Evolutionary conservation across 2,329 filamentous ascomycete genomes (phyloP).

Genomic region (Pyricularia pennisetigena): DNA sequence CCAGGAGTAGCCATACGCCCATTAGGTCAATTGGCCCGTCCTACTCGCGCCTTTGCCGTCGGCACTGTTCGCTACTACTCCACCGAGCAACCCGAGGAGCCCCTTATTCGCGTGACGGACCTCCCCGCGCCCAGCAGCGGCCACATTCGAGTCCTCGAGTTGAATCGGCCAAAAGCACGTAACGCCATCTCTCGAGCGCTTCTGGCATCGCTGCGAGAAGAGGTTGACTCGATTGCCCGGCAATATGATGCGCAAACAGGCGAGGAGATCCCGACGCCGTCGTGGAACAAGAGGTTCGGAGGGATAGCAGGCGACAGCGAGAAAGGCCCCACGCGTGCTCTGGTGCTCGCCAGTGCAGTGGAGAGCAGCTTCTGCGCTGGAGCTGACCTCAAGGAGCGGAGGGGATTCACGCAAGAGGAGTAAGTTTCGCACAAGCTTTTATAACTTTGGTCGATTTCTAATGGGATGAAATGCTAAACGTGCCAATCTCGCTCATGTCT

Average conservation of each 20-base stretch:
- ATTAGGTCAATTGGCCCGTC: background rate
- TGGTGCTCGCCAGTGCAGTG: constrained; percentile 78
- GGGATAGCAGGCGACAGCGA: constrained; percentile 32
- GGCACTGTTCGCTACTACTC: constrained; percentile 12
- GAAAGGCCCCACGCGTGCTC: constrained; percentile 58
- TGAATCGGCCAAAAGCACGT: constrained; percentile 75
- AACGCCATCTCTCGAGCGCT: constrained; percentile 84
- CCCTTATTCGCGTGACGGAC: constrained; percentile 60
- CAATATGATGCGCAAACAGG: constrained; percentile 46
- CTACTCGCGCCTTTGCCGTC: background rate
- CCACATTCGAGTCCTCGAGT: constrained; percentile 76
- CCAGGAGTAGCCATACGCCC: background rate
- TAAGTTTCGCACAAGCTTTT: constrained; percentile 28
- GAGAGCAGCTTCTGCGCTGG: constrained; percentile 88
- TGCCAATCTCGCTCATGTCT: constrained; percentile 2
- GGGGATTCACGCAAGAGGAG: constrained; percentile 68
- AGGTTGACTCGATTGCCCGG: constrained; percentile 62
- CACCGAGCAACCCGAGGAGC: constrained; percentile 21
- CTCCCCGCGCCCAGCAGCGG: constrained; percentile 71
- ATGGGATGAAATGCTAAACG: constrained; percentile 5
- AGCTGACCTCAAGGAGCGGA: constrained; percentile 85
- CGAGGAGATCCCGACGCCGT: constrained; percentile 33
- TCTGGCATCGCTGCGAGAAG: constrained; percentile 57
- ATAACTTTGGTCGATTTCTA: background rate
- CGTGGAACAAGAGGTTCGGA: constrained; percentile 29